A percentile compares a stretch with the other conserved stretches of the same genome.
phyloP scores from a whole-genome alignment of 2,329 filamentous ascomycete species.

The Colletotrichum australisinense region DNA sequence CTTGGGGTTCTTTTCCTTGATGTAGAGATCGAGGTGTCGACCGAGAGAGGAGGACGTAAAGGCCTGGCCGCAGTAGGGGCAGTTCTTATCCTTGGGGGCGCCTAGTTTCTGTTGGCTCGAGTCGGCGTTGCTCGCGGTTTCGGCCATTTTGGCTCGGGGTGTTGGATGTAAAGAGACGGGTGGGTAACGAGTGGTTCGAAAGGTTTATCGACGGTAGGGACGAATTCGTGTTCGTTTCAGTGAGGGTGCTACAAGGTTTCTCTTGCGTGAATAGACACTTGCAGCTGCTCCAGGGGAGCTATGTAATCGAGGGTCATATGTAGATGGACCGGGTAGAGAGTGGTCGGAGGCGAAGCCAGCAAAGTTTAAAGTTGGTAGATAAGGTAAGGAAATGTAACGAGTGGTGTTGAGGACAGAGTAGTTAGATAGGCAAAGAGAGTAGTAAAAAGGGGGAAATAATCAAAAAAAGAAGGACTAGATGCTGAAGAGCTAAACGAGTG shows the following conservation, averaged over 20 bases:
- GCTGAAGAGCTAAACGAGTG: conserved; percentile 36
- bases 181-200: conserved; percentile 6
- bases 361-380: conserved; percentile 11
- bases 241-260: conserved; percentile 2
- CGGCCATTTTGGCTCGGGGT: conserved; percentile 40
- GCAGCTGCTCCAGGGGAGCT: conserved; percentile 36
- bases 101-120: conserved; percentile 49
- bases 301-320: conserved; percentile 31
- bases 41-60: conserved; percentile 96
- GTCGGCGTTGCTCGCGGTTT: conserved; percentile 46
- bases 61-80: conserved; percentile 87
- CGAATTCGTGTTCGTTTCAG: background rate
- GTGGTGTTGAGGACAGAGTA: conserved; percentile 23
- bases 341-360: conserved; percentile 7
- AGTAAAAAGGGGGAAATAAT: background rate
- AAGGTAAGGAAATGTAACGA: conserved; percentile 19
- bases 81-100: conserved; percentile 85
- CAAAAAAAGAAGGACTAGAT: conserved; percentile 25
- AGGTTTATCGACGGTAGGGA: background rate
- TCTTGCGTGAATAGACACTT: conserved; percentile 5
- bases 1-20: conserved; percentile 93
- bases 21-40: conserved; percentile 92
- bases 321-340: background rate
- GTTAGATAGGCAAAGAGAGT: conserved; percentile 20
- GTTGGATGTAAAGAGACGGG: background rate